Evolutionary conservation across 768 basidiomycete genomes (phyloP).

Genomic region (Brasilioporus rufonigricans): DNA sequence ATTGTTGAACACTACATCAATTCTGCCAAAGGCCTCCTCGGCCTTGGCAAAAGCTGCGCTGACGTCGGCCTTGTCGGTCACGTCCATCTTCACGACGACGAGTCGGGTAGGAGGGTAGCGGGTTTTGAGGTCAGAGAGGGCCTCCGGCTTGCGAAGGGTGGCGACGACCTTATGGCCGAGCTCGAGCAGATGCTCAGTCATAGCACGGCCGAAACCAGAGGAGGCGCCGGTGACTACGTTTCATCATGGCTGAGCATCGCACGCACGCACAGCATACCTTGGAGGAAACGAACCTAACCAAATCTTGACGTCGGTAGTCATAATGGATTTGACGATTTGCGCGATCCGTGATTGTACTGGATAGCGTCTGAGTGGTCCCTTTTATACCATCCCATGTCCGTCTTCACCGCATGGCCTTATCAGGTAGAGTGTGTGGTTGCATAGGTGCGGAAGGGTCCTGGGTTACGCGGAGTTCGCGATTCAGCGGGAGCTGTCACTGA

Average conservation of each 20-base stretch:
- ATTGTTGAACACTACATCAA: slow-evolving; percentile 40
- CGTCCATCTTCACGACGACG: slow-evolving; percentile 32
- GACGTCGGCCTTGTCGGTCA: slow-evolving; percentile 25
- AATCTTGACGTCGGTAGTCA: neutral
- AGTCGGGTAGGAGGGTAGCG: slow-evolving; percentile 19
- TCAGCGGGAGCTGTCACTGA: neutral
- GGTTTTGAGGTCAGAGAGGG: slow-evolving; percentile 19
- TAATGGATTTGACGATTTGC: neutral
- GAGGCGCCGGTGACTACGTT: slow-evolving; percentile 34
- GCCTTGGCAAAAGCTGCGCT: slow-evolving; percentile 27
- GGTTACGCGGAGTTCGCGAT: neutral
- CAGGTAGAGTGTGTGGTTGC: neutral
- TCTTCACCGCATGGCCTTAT: neutral
- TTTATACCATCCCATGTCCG: neutral
- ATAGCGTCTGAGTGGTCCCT: neutral
- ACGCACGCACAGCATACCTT: neutral
- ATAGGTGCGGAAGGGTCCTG: neutral
- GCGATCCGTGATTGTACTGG: neutral
- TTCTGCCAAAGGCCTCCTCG: slow-evolving; percentile 28
- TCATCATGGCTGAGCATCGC: neutral
- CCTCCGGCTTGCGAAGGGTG: slow-evolving; percentile 38
- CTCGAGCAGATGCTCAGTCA: slow-evolving; percentile 33
- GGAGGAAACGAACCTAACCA: neutral
- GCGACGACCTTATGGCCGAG: slow-evolving; percentile 40
- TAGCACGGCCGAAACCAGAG: slow-evolving; percentile 37